Base-by-base conservation (phyloP, 2,329 filamentous ascomycete species). In the Phaeophleospora eucalypticola region DNA sequence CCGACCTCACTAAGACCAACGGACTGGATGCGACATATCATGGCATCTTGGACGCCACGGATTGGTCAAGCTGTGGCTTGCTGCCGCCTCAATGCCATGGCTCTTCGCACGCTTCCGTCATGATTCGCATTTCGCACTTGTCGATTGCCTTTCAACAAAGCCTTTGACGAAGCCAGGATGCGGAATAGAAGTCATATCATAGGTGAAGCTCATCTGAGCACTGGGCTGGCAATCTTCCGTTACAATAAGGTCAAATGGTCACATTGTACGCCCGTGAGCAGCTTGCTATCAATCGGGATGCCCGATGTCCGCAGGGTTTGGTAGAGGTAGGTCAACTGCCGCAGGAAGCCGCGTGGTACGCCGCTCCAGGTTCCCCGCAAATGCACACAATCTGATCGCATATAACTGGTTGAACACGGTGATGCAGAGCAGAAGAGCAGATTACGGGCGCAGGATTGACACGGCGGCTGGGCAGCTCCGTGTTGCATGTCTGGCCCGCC, bases 301-400 rank as follows among this genome's bases (percentile, higher is more conserved):
- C n/a, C n/a, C 24, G 24, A 29, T 7, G 24, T 29, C 24, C 12
- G 7, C 24, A 29, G 24, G 7, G 24, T 7, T 29, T 6, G 24
- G 12, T 29, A 29, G 12, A 7, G 24, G 24, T 7, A 6, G 24
- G 24, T 29, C 24, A 39, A 37, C 4, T 37, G 36, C 36, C 36
- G 36, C 6, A n/a, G 19, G 24, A 17, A 24, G 21, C 37, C 37
- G 10, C 19, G 9, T 39, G 18, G 18, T 18, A 32, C 20, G 20
- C 14, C 27, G 34, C 41, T 37, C 42, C 19, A 45, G 42, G 35
- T 45, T 45, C 42, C 42, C 42, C 42, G 42, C 42, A 27, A 29
- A 29, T 6, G 24, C 24, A n/a, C 24, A 29, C 7, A 6, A 29
- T 29, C 24, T 6, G 7, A 7, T 6, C 12, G 24, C 24, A 29